These are phyloP conservation scores for Zea mays DNA, from an alignment of 176 grass and related monocot genomes.

Conservation along the genomic window DNA sequence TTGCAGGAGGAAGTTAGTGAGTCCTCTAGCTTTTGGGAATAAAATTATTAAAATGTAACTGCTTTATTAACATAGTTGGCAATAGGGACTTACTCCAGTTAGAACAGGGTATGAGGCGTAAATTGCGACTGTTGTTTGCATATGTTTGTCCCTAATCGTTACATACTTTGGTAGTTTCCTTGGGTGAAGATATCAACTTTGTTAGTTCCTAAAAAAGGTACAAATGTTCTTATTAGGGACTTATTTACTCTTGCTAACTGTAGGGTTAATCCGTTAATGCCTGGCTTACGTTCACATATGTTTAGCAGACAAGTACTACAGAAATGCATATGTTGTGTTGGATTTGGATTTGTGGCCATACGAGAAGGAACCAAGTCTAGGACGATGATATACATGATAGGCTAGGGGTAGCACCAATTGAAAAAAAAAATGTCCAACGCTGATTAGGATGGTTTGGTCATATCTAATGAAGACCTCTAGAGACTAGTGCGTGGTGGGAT, in stretches of 20 bases:
- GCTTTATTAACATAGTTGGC: constrained; percentile 23
- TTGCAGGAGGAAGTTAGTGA: constrained; percentile 39
- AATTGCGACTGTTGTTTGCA: constrained; percentile 3
- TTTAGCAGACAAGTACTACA: too few species aligned
- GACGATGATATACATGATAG: too few species aligned
- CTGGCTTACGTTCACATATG: background rate
- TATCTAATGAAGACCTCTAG: too few species aligned
- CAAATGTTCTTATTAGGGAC: background rate
- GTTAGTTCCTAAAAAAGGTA: constrained; percentile 18
- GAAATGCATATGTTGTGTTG: too few species aligned
- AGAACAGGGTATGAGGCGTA: constrained; percentile 1
- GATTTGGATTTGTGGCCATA: too few species aligned
- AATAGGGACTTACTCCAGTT: background rate
- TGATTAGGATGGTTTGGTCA: too few species aligned
- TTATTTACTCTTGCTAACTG: constrained; percentile 3
- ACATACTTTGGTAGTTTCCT: background rate
- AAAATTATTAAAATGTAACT: background rate
- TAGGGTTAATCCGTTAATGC: constrained; percentile 10
- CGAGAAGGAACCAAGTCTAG: too few species aligned
- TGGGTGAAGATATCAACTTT: constrained; percentile 19
- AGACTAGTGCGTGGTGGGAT: too few species aligned
- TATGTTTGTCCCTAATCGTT: background rate
- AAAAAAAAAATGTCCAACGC: too few species aligned
- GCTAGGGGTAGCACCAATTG: too few species aligned
- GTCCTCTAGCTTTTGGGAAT: constrained; percentile 28